Evolutionary conservation across 176 grass and related monocot genomes (phyloP), one percentile per base, ranked within the genome.

Genomic region (Puccinellia tenuiflora): DNA sequence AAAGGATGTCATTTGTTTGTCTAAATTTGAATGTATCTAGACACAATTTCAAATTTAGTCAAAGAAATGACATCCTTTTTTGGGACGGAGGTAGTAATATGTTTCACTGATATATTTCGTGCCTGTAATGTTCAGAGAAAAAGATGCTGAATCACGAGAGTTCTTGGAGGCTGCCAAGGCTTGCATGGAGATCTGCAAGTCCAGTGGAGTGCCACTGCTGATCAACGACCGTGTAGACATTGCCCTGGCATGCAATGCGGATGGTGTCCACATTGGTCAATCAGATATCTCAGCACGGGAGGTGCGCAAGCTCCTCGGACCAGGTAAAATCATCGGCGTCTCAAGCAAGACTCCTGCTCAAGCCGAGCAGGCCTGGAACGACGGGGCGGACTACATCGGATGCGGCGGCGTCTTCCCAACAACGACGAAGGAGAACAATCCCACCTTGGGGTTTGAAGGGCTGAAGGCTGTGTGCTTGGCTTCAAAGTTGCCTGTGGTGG

Each of bases 141-240:
- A 96, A 63, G 91, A 96, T 0, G 22, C 72, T 14, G 83, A 87
- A 70, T 95, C 96, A 65, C 68, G 81, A 22, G 81, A 92, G 59
- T 98, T 96, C 72, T 70, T 96, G 63, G 80, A 90, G 91, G 76
- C 89, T 60, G 96, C 96, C 16, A 90, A 75, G 73, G 87, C 76
- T 1, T 98, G 96, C 52, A 47, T 87, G 54, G 68, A 95, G 30
- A 85, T 93, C 25, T 98, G 91, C 73, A 94, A 31, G 45, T 84
- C 85, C 31, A 85, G 71, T 61, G 86, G 91, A 82, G 93, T 98
- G 67, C 85, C 87, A 3, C 80, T 98, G 48, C 77, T 98, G 46
- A 95, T 98, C 85, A 98, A 98, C 53, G 96, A 98, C 35, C 86
- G 96, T 40, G 64, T 95, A 46, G 96, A 98, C 21, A 82, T 96